Conservation (phyloP, 2,329 filamentous ascomycete genomes). For the Biscogniauxia mediterranea region DNA sequence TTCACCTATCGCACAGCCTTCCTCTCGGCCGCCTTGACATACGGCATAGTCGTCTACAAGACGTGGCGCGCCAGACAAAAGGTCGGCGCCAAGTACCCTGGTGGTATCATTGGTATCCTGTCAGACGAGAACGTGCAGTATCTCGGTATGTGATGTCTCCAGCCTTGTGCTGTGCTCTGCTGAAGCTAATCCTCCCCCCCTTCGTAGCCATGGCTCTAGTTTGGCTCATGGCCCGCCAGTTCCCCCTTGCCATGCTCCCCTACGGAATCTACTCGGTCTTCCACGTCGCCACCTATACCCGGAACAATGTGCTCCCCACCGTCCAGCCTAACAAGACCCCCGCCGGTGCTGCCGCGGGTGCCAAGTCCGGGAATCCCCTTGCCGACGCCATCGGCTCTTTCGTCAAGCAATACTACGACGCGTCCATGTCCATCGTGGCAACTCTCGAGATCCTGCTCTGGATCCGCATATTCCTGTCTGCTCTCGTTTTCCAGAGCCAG, state of each 20-base stretch:
- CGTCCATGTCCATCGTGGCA: constrained; percentile 91
- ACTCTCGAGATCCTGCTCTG: constrained; percentile 84
- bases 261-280: constrained; percentile 98
- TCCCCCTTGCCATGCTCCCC: constrained; percentile 85
- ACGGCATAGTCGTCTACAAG: constrained; percentile 99
- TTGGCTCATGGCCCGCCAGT: constrained; percentile 90
- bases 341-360: constrained; percentile 53
- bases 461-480: constrained; percentile 76
- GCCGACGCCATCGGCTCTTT: constrained; percentile 86
- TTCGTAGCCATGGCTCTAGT: constrained; percentile 76
- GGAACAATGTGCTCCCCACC: constrained; percentile 88
- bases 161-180: constrained; percentile 8
- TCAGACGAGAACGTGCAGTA: constrained; percentile 98
- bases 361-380: constrained; percentile 61
- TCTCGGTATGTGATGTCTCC: constrained; percentile 63
- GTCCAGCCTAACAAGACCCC: constrained; percentile 66
- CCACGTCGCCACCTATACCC: constrained; percentile 95
- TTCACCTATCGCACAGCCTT: constrained; percentile 91
- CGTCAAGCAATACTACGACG: constrained; percentile 97
- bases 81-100: constrained; percentile 62
- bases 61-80: constrained; percentile 83
- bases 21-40: constrained; percentile 83
- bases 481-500: constrained; percentile 82
- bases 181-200: background rate
- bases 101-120: constrained; percentile 63